Evolutionary conservation across 2,329 filamentous ascomycete species (phyloP), one percentile per base, ranked within the genome.

Genomic region (Colletotrichum sp.): DNA sequence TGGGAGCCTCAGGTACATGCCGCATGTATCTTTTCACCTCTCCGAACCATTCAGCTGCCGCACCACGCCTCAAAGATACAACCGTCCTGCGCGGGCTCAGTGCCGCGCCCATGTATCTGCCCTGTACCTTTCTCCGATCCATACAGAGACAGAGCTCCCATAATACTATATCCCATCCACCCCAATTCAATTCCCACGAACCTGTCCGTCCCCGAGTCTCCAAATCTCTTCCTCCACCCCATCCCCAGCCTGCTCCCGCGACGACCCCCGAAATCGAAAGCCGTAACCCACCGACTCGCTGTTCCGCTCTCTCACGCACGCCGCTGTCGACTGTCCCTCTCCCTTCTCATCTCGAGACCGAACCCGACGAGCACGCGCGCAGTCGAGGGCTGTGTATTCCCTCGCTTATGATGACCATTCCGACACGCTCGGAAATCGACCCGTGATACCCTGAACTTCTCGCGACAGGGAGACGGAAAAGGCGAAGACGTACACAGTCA

Each of bases 401-500:
- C 28, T 52, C 14, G 64, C 71, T 76, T 68, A 76, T 69, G 43
- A 76, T 76, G 74, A 74, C 64, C 34, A 76, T 36, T 60, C 65
- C 71, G 74, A 69, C 74, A 76, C 74, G 65, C 43, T 74, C 65
- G 74, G 59, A 48, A 68, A 68, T 39, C 32, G 34, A 69, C 48
- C 68, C 65, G 64, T 76, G 74, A 76, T 69, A 69, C 65, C 71
- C 43, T 73, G 71, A 76, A 74, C 48, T 64, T 30, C 14, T 60
- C 68, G 63, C 65, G 59, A 64, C 65, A 36, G 74, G 65, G 71
- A 69, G 71, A 69, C 59, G 70, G 70, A 48, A 68, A 48, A 64
- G 28, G 68, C 36, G n/a, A 34, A 63, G 59, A 32, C 18, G 18
- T 32, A 63, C 18, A 36, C 43, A 36, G 63, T 14, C 64, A 93